Percentiles rank a stretch among this genome's conserved stretches.
These are phyloP conservation scores for Plasmodium gonderi DNA, from an alignment of 169 alveolate species.

Conservation along the genomic window DNA sequence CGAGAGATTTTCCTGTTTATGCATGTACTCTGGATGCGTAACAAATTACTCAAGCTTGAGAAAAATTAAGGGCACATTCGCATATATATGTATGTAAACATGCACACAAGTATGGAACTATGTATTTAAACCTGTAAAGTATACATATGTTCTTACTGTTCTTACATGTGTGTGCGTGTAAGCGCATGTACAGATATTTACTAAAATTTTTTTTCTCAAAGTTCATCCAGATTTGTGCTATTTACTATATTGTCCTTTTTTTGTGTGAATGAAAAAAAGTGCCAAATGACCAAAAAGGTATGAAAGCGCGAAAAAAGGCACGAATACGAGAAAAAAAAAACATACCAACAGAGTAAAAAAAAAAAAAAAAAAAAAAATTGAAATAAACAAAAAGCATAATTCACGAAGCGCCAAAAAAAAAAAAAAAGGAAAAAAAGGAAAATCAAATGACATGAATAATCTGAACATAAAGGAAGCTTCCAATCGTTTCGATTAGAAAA, in stretches of 20 bases:
- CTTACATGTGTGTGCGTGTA: too few relatives aligned
- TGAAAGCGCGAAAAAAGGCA: neutral
- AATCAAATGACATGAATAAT: neutral
- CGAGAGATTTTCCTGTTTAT: neutral
- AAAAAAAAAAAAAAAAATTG: neutral
- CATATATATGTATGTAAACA: neutral
- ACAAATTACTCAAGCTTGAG: neutral
- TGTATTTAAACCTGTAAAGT: too few relatives aligned
- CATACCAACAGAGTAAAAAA: neutral
- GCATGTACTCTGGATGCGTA: neutral
- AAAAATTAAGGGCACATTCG: neutral
- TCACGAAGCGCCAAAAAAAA: too few relatives aligned
- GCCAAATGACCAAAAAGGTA: too few relatives aligned
- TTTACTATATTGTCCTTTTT: neutral
- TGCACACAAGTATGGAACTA: neutral
- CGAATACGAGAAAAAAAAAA: neutral
- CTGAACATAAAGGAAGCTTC: neutral
- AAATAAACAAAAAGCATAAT: neutral
- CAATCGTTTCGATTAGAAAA: neutral
- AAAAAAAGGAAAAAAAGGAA: neutral
- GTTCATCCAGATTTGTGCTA: neutral
- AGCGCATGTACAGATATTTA: neutral
- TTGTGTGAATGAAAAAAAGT: neutral
- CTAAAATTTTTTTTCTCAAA: neutral
- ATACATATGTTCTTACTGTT: too few relatives aligned